A percentile compares a stretch with the other conserved stretches of the same genome.
Conservation (phyloP, 1,284 basidiomycete species). For the Ceratobasidium papillatum region DNA sequence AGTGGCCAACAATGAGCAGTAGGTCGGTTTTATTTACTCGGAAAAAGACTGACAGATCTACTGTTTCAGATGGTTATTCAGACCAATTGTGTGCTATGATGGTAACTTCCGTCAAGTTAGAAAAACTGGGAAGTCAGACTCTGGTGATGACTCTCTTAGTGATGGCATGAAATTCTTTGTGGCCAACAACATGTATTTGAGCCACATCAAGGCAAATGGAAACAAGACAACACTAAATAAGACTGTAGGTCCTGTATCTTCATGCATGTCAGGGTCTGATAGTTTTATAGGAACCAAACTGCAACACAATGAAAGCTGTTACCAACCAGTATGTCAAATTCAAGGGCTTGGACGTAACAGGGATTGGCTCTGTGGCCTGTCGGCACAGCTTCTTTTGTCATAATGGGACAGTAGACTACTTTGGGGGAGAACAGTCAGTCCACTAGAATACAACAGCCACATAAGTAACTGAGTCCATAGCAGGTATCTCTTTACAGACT, state of each 20-base stretch:
- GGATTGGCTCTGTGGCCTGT: background rate
- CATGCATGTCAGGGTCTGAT: background rate
- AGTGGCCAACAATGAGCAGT: background rate
- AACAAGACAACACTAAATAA: background rate
- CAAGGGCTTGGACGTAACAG: background rate
- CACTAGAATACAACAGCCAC: no score
- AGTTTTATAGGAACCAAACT: background rate
- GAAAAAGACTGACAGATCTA: background rate
- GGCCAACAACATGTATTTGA: background rate
- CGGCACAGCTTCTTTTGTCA: background rate
- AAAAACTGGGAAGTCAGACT: background rate
- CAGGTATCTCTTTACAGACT: background rate
- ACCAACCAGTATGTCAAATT: background rate
- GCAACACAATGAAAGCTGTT: constrained; percentile 16
- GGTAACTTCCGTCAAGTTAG: constrained; percentile 2
- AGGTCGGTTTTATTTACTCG: background rate
- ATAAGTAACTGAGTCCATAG: no score
- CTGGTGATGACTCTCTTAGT: background rate
- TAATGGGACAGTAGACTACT: background rate
- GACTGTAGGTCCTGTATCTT: background rate
- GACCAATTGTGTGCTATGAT: background rate
- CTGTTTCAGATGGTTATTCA: background rate
- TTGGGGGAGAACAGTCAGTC: constrained; percentile 1
- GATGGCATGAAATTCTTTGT: constrained; percentile 2
- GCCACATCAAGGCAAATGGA: background rate